These are phyloP conservation scores for Epichloe gansuensis DNA, from an alignment of 2,329 filamentous ascomycete species.

Conservation along the genomic window DNA sequence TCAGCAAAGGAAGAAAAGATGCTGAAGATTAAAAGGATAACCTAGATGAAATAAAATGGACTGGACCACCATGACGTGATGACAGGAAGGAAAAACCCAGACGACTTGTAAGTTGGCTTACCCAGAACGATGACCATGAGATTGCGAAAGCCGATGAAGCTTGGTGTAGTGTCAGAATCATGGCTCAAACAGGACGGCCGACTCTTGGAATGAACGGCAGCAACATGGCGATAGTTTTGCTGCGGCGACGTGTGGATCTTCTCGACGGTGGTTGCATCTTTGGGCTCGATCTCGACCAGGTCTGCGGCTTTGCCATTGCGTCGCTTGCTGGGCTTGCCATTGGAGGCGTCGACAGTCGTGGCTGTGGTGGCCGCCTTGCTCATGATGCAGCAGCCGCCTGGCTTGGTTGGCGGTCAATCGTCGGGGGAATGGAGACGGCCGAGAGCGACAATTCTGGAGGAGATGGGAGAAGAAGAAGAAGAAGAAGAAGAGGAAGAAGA, in stretches of 20 bases:
- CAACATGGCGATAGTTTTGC: conserved; percentile 82
- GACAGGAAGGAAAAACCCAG: neutral
- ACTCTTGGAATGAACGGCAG: conserved; percentile 64
- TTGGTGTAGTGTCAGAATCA: conserved; percentile 62
- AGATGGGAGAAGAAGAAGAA: neutral
- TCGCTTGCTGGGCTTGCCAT: conserved; percentile 11
- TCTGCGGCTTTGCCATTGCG: conserved; percentile 13
- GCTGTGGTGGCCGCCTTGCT: conserved; percentile 29
- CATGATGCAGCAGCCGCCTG: conserved; percentile 17
- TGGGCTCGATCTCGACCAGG: conserved; percentile 15
- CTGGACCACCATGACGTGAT: conserved; percentile 10
- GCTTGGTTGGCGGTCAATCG: neutral
- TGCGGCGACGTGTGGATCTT: conserved; percentile 12
- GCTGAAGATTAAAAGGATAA: no score
- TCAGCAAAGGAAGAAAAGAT: neutral
- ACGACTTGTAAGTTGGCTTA: conserved; percentile 27
- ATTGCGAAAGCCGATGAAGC: conserved; percentile 89
- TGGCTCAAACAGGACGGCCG: conserved; percentile 76
- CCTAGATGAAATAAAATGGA: neutral
- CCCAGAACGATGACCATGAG: conserved; percentile 88
- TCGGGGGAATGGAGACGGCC: neutral
- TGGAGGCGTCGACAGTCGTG: conserved; percentile 21
- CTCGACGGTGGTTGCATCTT: conserved; percentile 13
- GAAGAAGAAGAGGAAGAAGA: no score
- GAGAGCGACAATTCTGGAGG: neutral